phyloP scores from a whole-genome alignment of 805 yeast genomes.

The Myxozyma sirexii region DNA sequence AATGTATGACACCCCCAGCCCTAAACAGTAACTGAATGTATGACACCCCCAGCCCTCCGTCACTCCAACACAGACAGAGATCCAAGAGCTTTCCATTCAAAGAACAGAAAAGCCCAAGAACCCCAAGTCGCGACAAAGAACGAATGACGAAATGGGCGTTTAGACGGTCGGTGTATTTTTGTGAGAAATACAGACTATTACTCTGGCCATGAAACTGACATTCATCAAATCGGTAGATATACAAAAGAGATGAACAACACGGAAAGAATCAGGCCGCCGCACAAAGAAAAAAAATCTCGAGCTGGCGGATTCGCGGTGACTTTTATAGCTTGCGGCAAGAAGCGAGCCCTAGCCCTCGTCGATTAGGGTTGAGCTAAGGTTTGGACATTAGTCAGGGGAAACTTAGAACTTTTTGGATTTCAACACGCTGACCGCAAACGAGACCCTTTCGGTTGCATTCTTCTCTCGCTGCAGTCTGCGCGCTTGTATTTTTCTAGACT shows the following conservation, averaged over 20 bases:
- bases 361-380: too few relatives aligned
- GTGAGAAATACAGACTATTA: background rate
- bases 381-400: background rate
- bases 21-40: too few relatives aligned
- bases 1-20: too few relatives aligned
- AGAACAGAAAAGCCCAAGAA: background rate
- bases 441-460: background rate
- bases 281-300: constrained; percentile 18
- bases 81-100: background rate
- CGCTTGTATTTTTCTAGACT: too few relatives aligned
- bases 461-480: background rate
- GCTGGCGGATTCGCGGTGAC: background rate
- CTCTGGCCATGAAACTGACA: constrained; percentile 35
- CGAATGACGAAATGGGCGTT: constrained; percentile 30
- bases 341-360: too few relatives aligned
- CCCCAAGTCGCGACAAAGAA: background rate
- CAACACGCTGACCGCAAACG: background rate
- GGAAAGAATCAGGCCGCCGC: constrained; percentile 34
- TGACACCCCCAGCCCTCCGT: constrained; percentile 35
- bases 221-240: constrained; percentile 29
- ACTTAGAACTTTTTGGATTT: background rate
- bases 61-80: constrained; percentile 19
- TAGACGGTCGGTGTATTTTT: constrained; percentile 34
- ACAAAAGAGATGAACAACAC: constrained; percentile 34
- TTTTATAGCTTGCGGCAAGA: background rate